Percentiles rank a stretch among this genome's conserved stretches.
Conservation (phyloP, 768 basidiomycete species). For the Lactarius hatsudake region DNA sequence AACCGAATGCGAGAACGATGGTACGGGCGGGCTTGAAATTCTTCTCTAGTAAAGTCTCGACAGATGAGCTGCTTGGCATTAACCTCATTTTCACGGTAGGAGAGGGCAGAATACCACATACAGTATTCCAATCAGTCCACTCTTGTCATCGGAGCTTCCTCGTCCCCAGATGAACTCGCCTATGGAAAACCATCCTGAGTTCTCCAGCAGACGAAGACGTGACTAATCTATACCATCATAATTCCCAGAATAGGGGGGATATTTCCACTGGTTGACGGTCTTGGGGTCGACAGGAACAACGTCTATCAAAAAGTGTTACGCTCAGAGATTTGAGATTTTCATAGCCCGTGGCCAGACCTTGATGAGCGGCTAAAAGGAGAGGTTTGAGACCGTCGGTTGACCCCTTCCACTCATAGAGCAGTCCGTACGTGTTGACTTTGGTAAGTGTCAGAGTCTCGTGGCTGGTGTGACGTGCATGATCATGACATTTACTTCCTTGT, state of each 20-base stretch:
- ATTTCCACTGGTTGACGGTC: slow-evolving; percentile 54
- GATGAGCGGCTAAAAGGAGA: slow-evolving; percentile 51
- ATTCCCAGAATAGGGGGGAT: slow-evolving; percentile 62
- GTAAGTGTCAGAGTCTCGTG: slow-evolving; percentile 50
- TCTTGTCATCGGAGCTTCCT: slow-evolving; percentile 38
- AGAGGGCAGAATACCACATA: slow-evolving; percentile 20
- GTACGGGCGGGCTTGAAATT: slow-evolving; percentile 39
- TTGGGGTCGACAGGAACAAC: slow-evolving; percentile 64
- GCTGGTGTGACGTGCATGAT: slow-evolving; percentile 31
- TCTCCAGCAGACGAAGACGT: too few relatives aligned
- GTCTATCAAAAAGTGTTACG: slow-evolving; percentile 38
- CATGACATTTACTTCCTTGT: not conserved
- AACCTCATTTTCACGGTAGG: not conserved
- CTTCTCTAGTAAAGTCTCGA: slow-evolving; percentile 41
- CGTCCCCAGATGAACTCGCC: slow-evolving; percentile 37
- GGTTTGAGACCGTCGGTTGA: slow-evolving; percentile 50
- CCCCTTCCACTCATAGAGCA: slow-evolving; percentile 62
- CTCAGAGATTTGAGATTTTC: too few relatives aligned
- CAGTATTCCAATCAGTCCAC: slow-evolving; percentile 36
- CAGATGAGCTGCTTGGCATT: slow-evolving; percentile 31
- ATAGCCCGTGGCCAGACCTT: slow-evolving; percentile 36
- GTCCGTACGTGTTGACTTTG: slow-evolving; percentile 58
- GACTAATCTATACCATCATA: slow-evolving; percentile 45
- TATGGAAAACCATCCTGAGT: slow-evolving; percentile 2
- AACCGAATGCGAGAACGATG: slow-evolving; percentile 35